Evolutionary conservation across 805 yeast genomes (phyloP), one percentile per base, ranked within the genome.

Genomic region (Priceomyces carsonii): DNA sequence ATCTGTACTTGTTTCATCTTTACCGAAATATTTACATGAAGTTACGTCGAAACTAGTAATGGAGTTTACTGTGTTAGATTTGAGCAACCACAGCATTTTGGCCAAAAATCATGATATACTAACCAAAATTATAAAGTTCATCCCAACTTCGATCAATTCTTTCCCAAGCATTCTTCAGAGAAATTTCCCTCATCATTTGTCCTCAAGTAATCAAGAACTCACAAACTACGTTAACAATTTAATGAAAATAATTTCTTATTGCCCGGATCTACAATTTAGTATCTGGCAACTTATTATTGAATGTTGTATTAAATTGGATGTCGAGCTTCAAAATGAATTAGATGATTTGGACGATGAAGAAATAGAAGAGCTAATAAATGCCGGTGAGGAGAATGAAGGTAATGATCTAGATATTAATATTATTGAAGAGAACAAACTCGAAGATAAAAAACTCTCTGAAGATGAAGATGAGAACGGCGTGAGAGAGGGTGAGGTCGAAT

Each of bases 1-100:
- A 29, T 73, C 79, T 29, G 85, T 90, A 18, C 70, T 91, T 35
- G 85, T 90, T 24, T 83, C 95, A 3, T 84, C 91, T 29, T 71
- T 82, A 41, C 98, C 98, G 6, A 86, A 81, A 57, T 91, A 95
- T 86, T 80, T 93, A 78, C 75, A 77, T 43, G 95, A 86, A 40
- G 86, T 91, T n/a, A 80, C 85, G 14, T 66, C 71, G 40, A 74
- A 77, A 39, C 59, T 91, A n/a, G 73, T 89, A 8, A 49, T 69
- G 13, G 88, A 80, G 49, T 85, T 91, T 48, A 61, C 49, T 29
- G 35, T 36, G 10, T 26, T 42, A 16, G 44, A 45, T 19, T 35
- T 44, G 22, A 29, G 36, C 6, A 46, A 39, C 26, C 40, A 43
- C 19, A 20, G 29, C 10, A 28, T 55, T 6, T 46, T 25, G 18